phyloP scores from a whole-genome alignment of 2,329 filamentous ascomycete genomes.

The Bretziella fagacearum region DNA sequence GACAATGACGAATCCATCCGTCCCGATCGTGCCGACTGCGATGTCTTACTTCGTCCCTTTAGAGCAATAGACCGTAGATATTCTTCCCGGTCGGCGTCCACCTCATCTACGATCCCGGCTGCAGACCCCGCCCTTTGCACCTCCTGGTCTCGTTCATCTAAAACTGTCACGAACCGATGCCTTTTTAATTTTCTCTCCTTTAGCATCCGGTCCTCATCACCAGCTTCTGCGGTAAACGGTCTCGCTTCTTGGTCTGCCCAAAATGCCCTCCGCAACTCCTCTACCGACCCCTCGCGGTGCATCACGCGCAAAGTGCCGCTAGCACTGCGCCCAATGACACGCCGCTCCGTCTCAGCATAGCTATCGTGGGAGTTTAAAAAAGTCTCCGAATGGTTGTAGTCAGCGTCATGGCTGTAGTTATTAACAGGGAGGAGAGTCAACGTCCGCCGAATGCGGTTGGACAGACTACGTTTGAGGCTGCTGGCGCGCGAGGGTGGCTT shows the following conservation, averaged over 20 bases:
- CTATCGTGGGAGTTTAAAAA: too few species aligned
- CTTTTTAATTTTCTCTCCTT: too few species aligned
- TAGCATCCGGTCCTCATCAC: not conserved
- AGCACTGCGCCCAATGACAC: conserved; percentile 40
- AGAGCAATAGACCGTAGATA: not conserved
- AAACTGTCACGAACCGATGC: too few species aligned
- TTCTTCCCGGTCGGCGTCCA: not conserved
- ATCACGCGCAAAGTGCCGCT: conserved; percentile 46
- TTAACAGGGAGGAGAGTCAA: conserved; percentile 37
- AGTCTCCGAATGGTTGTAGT: too few species aligned
- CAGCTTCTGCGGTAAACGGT: too few species aligned
- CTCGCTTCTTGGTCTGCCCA: too few species aligned
- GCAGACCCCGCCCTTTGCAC: conserved; percentile 23
- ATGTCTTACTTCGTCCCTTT: conserved; percentile 6
- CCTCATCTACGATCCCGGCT: not conserved
- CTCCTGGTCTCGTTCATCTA: too few species aligned
- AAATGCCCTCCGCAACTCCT: not conserved
- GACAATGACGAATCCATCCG: not conserved
- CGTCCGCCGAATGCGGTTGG: conserved; percentile 37
- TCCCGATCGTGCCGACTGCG: conserved; percentile 8
- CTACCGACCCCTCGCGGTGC: conserved; percentile 22
- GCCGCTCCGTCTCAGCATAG: conserved; percentile 29
- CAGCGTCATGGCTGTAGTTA: too few species aligned
- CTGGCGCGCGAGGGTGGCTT: conserved; percentile 23
- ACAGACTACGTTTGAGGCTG: conserved; percentile 32